A percentile compares a stretch with the other conserved stretches of the same genome.
These are phyloP conservation scores for Xylaria sp. DNA, from an alignment of 2,329 filamentous ascomycete species.

Conservation along the genomic window DNA sequence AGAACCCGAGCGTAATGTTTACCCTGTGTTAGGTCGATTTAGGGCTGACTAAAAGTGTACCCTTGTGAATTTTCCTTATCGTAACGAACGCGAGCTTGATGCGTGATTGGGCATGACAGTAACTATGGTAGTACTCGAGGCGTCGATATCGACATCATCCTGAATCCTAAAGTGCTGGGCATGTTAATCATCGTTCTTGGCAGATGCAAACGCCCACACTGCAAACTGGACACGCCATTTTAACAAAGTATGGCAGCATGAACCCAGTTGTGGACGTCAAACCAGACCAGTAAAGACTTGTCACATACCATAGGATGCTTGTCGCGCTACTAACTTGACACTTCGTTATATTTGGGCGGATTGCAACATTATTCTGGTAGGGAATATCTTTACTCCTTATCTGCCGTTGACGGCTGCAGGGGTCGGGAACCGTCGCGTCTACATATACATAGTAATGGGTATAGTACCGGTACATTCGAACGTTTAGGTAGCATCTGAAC, in stretches of 20 bases:
- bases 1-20: no score
- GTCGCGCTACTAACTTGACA: not conserved
- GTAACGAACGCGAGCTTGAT: not conserved
- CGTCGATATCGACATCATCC: constrained; percentile 1
- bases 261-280: not conserved
- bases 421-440: constrained; percentile 9
- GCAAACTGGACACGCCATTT: constrained; percentile 3
- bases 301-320: constrained; percentile 11
- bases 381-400: constrained; percentile 4
- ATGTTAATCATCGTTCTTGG: constrained; percentile 7
- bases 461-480: constrained; percentile 7
- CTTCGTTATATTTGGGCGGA: not conserved
- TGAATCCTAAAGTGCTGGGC: constrained; percentile 1
- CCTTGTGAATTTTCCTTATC: constrained; percentile 5
- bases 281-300: no score
- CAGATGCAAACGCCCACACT: constrained; percentile 7
- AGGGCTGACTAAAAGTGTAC: constrained; percentile 9
- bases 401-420: constrained; percentile 5
- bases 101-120: constrained; percentile 16
- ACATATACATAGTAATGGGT: not conserved
- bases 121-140: constrained; percentile 13
- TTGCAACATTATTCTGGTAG: constrained; percentile 4
- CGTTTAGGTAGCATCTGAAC: constrained; percentile 22
- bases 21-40: not conserved
- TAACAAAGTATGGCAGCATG: not conserved